Evolutionary conservation across 805 yeast genomes (phyloP).

Genomic region (Cyberlindnera americana): DNA sequence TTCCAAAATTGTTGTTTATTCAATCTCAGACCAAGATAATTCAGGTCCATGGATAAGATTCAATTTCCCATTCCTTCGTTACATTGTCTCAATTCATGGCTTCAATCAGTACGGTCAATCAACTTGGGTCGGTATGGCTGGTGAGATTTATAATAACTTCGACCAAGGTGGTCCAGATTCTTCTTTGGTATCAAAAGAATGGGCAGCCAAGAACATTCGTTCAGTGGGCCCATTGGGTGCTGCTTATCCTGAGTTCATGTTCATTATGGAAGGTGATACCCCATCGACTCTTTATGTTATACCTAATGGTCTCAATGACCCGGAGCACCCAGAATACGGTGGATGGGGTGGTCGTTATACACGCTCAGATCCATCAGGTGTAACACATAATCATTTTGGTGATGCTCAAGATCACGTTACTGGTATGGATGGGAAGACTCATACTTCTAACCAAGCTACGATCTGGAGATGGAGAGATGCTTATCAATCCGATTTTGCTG

Average conservation of each 20-base stretch:
- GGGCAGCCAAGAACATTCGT: constrained; percentile 25
- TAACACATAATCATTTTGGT: constrained; percentile 21
- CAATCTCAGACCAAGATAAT: constrained; percentile 34
- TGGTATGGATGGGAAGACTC: constrained; percentile 12
- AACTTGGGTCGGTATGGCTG: constrained; percentile 33
- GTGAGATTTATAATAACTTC: constrained; percentile 24
- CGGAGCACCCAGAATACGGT: constrained; percentile 30
- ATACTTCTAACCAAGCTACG: constrained; percentile 23
- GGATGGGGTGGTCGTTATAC: constrained; percentile 35
- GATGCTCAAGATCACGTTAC: constrained; percentile 24
- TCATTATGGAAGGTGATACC: constrained; percentile 33
- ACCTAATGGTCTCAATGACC: constrained; percentile 31
- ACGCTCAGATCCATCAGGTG: constrained; percentile 22
- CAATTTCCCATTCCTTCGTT: constrained; percentile 26
- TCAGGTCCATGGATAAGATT: constrained; percentile 32
- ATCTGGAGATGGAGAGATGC: constrained; percentile 36
- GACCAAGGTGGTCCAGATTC: constrained; percentile 31
- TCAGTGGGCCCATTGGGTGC: constrained; percentile 29
- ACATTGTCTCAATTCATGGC: constrained; percentile 29
- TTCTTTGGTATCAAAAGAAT: constrained; percentile 24
- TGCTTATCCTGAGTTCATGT: constrained; percentile 25
- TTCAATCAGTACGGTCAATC: constrained; percentile 30
- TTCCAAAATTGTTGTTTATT: constrained; percentile 20
- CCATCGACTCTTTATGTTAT: constrained; percentile 28
- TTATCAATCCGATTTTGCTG: constrained; percentile 30